Evolutionary conservation across 2,329 filamentous ascomycete species (phyloP), one percentile per base, ranked within the genome.

Genomic region (Furcasterigmium sp.): DNA sequence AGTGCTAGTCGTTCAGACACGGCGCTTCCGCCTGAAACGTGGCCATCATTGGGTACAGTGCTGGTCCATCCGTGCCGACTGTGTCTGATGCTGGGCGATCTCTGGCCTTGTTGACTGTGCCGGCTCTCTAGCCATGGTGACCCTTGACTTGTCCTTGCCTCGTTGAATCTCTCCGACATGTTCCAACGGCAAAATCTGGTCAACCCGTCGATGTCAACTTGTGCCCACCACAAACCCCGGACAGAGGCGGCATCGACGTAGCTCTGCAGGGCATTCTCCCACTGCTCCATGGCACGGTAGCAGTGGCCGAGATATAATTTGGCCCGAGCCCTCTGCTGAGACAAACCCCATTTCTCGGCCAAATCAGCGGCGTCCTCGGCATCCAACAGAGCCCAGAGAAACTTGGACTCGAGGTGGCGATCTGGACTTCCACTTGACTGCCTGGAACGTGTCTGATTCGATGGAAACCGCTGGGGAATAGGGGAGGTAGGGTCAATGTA

Each of bases 291-390:
- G 14, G 41, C 44, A n/a, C 51, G 44, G 21, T 53, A 49, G 34
- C 50, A 51, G 40, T 58, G 54, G 11, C 54, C 56, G 9, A 53
- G 48, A 38, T 51, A 54, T 4, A 56, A 43, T 18, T 55, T 45
- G 3, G 47, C 51, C 19, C 52, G 49, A 3, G 53, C 52, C 23
- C 28, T 49, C 46, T 15, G 53, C 43, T 53, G 49, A 13, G 44
- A 46, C 23, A 47, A 39, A 19, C 34, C 19, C n/a, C 42, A 37
- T 14, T 41, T 32, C 8, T 44, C 34, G 15, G 53, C 52, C n/a
- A 49, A 40, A 8, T 43, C 39, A 15, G 50, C 37, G 10, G 51
- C 53, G 13, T 47, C 34, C 43, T 54, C 47, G 3, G 53, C 53
- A 17, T 44, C 36, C 15, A 39, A 37, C 13, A 56, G 51, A 18